These are phyloP conservation scores for Colletotrichum karsti DNA, from an alignment of 2,329 filamentous ascomycete genomes.

Conservation along the genomic window DNA sequence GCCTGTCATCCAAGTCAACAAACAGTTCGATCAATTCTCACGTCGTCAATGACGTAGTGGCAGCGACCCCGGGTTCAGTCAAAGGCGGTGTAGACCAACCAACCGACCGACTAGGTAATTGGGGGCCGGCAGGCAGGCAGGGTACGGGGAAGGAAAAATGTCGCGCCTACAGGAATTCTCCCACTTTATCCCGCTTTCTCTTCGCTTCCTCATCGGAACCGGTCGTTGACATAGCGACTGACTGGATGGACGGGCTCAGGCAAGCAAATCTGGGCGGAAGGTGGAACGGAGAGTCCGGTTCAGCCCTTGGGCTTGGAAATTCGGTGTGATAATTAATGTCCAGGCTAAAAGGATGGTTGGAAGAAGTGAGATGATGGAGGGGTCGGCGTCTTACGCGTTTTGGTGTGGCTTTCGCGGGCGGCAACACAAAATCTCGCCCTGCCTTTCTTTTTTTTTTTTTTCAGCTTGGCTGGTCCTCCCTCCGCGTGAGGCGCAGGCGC, in stretches of 20 bases:
- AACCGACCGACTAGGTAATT: background rate
- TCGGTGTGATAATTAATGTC: background rate
- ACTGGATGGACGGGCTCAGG: too few species aligned
- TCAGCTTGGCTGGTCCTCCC: background rate
- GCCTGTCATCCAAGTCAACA: constrained; percentile 33
- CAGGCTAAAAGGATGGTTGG: background rate
- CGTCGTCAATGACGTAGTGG: background rate
- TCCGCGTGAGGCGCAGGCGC: constrained; percentile 8
- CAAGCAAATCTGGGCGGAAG: background rate
- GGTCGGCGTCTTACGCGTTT: background rate
- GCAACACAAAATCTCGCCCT: background rate
- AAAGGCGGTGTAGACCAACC: background rate
- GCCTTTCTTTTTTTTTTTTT: background rate
- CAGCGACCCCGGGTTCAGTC: background rate
- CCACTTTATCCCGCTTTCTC: constrained; percentile 41
- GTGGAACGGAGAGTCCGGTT: background rate
- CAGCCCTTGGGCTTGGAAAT: background rate
- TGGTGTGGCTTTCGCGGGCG: background rate
- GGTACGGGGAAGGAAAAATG: background rate
- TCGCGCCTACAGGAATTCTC: constrained; percentile 41
- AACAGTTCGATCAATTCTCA: background rate
- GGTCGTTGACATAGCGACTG: constrained; percentile 10
- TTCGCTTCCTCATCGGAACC: constrained; percentile 33
- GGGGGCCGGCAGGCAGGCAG: background rate
- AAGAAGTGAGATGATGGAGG: background rate